phyloP scores from a whole-genome alignment of 768 basidiomycete genomes.

The Suillus subalutaceus region DNA sequence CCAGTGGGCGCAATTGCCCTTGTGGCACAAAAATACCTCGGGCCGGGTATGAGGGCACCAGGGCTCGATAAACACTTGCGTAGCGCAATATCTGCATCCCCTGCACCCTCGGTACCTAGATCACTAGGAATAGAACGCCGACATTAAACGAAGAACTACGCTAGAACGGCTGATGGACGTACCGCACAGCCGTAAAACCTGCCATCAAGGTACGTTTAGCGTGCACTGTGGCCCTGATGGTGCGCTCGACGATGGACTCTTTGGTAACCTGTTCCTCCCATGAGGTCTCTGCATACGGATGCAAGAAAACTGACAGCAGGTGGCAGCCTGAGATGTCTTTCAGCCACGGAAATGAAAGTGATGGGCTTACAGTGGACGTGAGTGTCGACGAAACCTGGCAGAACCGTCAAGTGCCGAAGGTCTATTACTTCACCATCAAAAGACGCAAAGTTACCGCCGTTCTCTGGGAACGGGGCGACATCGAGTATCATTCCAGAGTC shows the following conservation, averaged over 20 bases:
- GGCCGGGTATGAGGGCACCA: constrained; percentile 56
- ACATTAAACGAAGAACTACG: neutral
- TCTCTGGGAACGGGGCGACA: constrained; percentile 31
- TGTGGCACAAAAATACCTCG: constrained; percentile 63
- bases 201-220: constrained; percentile 59
- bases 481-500: constrained; percentile 51
- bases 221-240: constrained; percentile 61
- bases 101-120: constrained; percentile 69
- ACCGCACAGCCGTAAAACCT: constrained; percentile 68
- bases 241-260: constrained; percentile 60
- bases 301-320: constrained; percentile 52
- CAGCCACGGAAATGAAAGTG: constrained; percentile 5
- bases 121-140: constrained; percentile 42
- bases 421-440: constrained; percentile 42
- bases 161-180: constrained; percentile 10
- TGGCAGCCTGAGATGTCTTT: neutral
- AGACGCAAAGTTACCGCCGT: constrained; percentile 7
- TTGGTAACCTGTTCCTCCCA: constrained; percentile 66
- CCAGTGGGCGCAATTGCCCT: constrained; percentile 64
- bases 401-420: constrained; percentile 47
- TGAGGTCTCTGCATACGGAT: constrained; percentile 58
- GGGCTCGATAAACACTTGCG: constrained; percentile 55
- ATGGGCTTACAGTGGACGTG: constrained; percentile 55
- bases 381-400: constrained; percentile 60
- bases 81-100: constrained; percentile 60